These are phyloP conservation scores for Neocallimastix lanati DNA, from an alignment of 192 early-diverging fungal species.

Conservation along the genomic window DNA sequence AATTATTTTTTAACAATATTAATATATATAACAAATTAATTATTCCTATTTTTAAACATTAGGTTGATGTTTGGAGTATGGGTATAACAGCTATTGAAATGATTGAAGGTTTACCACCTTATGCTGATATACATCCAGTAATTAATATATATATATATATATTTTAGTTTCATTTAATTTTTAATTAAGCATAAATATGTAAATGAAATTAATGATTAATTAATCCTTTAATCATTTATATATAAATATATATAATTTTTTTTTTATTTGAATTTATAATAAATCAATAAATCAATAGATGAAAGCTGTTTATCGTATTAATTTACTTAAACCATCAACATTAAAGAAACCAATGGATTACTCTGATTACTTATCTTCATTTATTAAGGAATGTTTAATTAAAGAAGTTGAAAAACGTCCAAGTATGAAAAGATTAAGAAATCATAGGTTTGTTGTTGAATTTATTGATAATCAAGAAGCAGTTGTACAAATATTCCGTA, in stretches of 20 bases:
- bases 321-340: neutral
- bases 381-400: neutral
- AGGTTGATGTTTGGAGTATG: constrained; percentile 91
- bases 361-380: neutral
- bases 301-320: neutral
- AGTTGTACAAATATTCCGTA: neutral
- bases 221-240: too few relatives aligned
- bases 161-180: too few relatives aligned
- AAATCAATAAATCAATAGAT: neutral
- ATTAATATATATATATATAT: too few relatives aligned
- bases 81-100: constrained; percentile 98
- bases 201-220: too few relatives aligned
- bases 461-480: neutral
- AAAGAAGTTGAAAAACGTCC: neutral
- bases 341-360: neutral
- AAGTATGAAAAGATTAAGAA: neutral
- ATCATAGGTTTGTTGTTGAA: neutral
- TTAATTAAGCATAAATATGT: too few relatives aligned
- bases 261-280: too few relatives aligned
- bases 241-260: neutral
- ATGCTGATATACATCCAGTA: constrained; percentile 20
- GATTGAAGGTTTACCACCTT: constrained; percentile 95
- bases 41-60: constrained; percentile 12
- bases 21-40: too few relatives aligned
- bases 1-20: too few relatives aligned